These are phyloP conservation scores for Domatiomyces globalis DNA, from an alignment of 2,329 filamentous ascomycete genomes.

Conservation along the genomic window DNA sequence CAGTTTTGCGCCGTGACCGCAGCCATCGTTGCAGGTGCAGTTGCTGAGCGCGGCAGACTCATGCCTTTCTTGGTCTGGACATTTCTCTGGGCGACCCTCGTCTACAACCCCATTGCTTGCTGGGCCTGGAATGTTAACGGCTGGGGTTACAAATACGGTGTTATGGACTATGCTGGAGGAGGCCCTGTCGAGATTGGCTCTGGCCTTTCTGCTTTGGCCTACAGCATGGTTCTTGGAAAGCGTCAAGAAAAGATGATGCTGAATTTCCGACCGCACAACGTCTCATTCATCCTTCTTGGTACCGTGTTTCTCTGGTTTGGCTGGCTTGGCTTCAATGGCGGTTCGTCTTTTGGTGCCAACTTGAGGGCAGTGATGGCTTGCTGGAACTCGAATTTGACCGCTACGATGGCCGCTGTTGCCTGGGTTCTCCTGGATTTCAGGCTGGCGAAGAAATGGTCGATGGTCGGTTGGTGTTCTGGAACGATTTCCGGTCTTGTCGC, in stretches of 20 bases:
- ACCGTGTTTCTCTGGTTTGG: constrained; percentile 96
- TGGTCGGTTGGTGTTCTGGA: constrained; percentile 85
- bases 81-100: constrained; percentile 91
- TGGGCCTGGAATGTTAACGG: constrained; percentile 95
- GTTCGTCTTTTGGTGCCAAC: constrained; percentile 86
- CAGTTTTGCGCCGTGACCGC: constrained; percentile 93
- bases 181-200: constrained; percentile 96
- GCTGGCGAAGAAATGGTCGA: constrained; percentile 85
- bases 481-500: constrained; percentile 76
- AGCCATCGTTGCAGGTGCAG: constrained; percentile 79
- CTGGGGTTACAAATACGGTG: constrained; percentile 81
- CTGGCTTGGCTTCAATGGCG: constrained; percentile 98
- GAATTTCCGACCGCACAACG: constrained; percentile 98
- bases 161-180: constrained; percentile 90
- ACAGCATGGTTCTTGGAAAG: constrained; percentile 87
- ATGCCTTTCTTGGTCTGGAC: constrained; percentile 89
- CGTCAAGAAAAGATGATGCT: constrained; percentile 99
- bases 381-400: constrained; percentile 94
- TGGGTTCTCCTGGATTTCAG: constrained; percentile 96
- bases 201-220: constrained; percentile 82
- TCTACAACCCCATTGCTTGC: constrained; percentile 93
- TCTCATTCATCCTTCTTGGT: constrained; percentile 88
- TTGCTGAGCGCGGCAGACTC: constrained; percentile 85
- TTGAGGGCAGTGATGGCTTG: constrained; percentile 88
- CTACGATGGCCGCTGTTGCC: constrained; percentile 78